Evolutionary conservation across 129 eudicot genomes (phyloP).

Genomic region (Flaveria sonorensis): DNA sequence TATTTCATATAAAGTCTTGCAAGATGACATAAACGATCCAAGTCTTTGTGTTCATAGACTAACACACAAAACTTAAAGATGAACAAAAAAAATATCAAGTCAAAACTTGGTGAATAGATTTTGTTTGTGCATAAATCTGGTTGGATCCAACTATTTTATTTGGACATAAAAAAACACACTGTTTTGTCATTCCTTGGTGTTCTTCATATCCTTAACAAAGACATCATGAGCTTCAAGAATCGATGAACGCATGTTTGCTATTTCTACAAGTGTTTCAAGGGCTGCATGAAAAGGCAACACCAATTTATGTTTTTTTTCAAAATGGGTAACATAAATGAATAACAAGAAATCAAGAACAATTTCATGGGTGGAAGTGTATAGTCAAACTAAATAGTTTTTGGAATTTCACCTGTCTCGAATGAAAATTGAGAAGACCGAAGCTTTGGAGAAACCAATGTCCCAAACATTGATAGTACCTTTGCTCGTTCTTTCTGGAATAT

Average conservation of each 20-base stretch:
- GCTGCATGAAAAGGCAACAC: constrained; percentile 47
- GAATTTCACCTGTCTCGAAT: constrained; percentile 77
- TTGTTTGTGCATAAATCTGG: background rate
- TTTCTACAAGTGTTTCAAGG: constrained; percentile 71
- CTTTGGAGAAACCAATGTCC: constrained; percentile 87
- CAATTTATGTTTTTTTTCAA: background rate
- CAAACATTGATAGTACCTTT: constrained; percentile 79
- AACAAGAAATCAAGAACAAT: background rate
- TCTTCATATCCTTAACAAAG: constrained; percentile 47
- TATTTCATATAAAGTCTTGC: background rate
- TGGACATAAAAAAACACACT: constrained; percentile 4
- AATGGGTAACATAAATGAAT: background rate
- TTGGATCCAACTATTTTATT: constrained; percentile 16
- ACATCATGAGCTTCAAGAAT: constrained; percentile 59
- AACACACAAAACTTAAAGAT: background rate
- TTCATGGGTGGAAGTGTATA: background rate
- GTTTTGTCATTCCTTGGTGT: constrained; percentile 26
- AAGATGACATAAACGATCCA: background rate
- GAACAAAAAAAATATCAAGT: background rate
- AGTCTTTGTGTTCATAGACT: background rate
- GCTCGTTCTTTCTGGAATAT: constrained; percentile 66
- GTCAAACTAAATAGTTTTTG: background rate
- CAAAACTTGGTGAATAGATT: background rate
- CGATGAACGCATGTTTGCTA: constrained; percentile 72
- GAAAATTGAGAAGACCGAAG: constrained; percentile 79